Conservation (phyloP, 768 basidiomycete genomes). For the Boletales sp. region DNA sequence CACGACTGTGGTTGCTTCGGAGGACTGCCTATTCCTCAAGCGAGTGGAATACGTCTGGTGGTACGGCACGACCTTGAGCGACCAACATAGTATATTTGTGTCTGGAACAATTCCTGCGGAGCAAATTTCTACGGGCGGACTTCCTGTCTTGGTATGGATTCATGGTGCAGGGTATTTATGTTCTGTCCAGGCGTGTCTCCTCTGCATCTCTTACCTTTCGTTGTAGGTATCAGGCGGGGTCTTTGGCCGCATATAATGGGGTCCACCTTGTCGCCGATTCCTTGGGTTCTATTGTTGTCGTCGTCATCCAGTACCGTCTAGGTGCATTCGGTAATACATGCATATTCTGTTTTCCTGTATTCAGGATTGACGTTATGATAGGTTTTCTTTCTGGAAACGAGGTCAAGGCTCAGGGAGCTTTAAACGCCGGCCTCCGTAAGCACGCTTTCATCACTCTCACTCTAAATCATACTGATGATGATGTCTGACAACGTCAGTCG, state of each 20-base stretch:
- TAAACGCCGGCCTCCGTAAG: conserved; percentile 36
- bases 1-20: conserved; percentile 5
- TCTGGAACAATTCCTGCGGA: conserved; percentile 5
- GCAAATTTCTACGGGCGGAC: neutral
- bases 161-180: conserved; percentile 33
- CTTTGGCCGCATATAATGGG: conserved; percentile 14
- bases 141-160: conserved; percentile 36
- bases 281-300: conserved; percentile 20
- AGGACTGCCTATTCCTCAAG: conserved; percentile 33
- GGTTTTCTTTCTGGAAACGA: conserved; percentile 32
- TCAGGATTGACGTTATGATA: conserved; percentile 1
- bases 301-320: conserved; percentile 34
- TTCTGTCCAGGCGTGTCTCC: neutral
- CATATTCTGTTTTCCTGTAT: neutral
- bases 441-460: neutral
- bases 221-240: conserved; percentile 23
- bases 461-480: neutral
- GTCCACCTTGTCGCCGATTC: conserved; percentile 25
- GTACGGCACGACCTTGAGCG: too few relatives aligned
- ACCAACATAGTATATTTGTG: conserved; percentile 5
- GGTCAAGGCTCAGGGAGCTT: conserved; percentile 27
- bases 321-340: conserved; percentile 27
- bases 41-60: neutral
- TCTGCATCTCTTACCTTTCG: neutral
- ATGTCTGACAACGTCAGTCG: conserved; percentile 19